Base-by-base conservation (phyloP, 306 rosid species). In the Cucumis cinereus region DNA sequence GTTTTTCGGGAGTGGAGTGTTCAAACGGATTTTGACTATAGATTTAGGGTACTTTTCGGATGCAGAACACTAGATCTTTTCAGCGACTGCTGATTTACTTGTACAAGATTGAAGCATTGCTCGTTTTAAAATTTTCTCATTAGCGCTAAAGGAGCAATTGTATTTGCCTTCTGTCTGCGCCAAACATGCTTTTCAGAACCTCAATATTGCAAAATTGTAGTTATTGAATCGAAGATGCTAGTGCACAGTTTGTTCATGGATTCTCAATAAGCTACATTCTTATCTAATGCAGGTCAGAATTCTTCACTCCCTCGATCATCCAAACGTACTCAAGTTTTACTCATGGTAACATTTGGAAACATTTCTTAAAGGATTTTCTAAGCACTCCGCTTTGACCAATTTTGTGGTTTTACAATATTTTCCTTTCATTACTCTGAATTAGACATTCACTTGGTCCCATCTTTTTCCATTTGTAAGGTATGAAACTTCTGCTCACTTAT, bases 401-500 rank as follows among this genome's bases (percentile, higher is more conserved):
- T 69, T 69, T 45, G n/a, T 45, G 9, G 14, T 47, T 26, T 70
- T 45, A 7, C 58, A 24, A 70, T 22, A 38, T 67, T 19, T 68
- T 38, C 47, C 8, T 66, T n/a, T 38, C 47, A 64, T 67, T 10
- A 6, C 33, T 68, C 8, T 15, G 16, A 50, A 70, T 70, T 47
- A 24, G 41, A 26, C 41, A 43, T 47, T 70, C 58, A 70, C 41
- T 70, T 52, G 36, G 68, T 13, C 50, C 60, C 54, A 8, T 14
- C 8, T 28, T 49, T 63, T 33, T 77, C 66, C 56, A 58, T 83
- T 78, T 55, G 53, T 78, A 80, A 94, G 99, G 99, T 94, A 94
- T 58, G 97, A 92, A 87, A 94, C 97, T 40, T 90, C 97, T 54
- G 99, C 99, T 83, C 99, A 94, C 84, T 74, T 94, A 81, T 94